Evolutionary conservation across 148 eudicot genomes (phyloP), one percentile per base, ranked within the genome.

Genomic region (Vaccinium myrtillus): DNA sequence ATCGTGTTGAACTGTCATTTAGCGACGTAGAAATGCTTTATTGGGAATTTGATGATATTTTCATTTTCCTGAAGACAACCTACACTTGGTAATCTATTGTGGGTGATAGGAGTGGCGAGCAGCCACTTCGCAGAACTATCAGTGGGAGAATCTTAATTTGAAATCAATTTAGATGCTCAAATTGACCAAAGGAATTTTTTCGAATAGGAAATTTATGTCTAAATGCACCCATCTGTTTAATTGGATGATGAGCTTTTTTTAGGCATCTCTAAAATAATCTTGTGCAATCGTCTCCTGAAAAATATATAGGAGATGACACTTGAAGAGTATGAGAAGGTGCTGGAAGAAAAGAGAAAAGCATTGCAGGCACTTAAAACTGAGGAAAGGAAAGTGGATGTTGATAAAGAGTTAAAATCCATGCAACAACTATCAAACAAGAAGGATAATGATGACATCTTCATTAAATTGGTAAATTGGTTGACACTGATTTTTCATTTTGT

Each of bases 331-430:
- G 89, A 93, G 83, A 95, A 94, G 90, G 80, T 95, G 63, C 89
- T 90, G 73, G 98, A 95, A 86, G 98, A 95, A 78, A 95, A 94
- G 91, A 88, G 98, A 84, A 95, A 94, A 86, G 93, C 95, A 80
- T 30, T 95, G 86, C 84, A 58, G 79, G 89, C 92, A 61, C 89
- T 91, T 53, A 95, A 93, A 83, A 81, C 94, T 18, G 96, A 93
- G 87, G 96, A 88, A 63, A 91, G 98, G 87, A 95, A 93, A 83
- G 98, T 94, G 46, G 95, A 93, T 85, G 85, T 86, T 77, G 90
- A 87, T 85, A 93, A 93, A 81, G 98, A 92, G 69, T 87, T 95
- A 27, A 88, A 88, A 78, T 88, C 96, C 46, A 95, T 95, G 98
- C 98, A 94, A 83, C 91, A 80, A 79, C 94, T 95, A 59, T 88